Evolutionary conservation across 345 rosid genomes (phyloP), one percentile per base, ranked within the genome.

Genomic region (Moringa oleifera): DNA sequence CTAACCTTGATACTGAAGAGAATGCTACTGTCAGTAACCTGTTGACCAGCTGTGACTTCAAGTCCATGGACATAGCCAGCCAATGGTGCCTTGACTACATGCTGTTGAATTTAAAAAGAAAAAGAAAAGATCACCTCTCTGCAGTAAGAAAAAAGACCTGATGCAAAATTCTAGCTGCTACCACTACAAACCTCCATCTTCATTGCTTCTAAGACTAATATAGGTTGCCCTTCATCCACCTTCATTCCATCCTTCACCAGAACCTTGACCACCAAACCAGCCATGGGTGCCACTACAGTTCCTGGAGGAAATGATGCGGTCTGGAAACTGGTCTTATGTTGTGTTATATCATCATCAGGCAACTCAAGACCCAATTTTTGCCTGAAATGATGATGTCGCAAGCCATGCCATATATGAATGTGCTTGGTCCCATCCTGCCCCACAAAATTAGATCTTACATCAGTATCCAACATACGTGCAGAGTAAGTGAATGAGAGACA

Each of bases 261-360:
- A 72, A 93, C 95, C 81, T 93, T 93, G 56, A 93, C 92, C 25
- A 86, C 95, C 58, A 90, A 80, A 57, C 97, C 97, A 79, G 98
- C 90, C 98, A 93, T 93, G 53, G 98, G 97, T 33, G 97, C 85
- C 57, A 83, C 77, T 54, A 90, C 83, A 31, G 86, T 73, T 49
- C 94, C 92, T 17, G 84, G 89, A 67, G 87, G 82, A 62, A 71
- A 82, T 57, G 80, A 74, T 49, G 80, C 63, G 59, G 77, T 41
- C 71, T 84, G 89, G 6, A 67, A 77, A 78, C 70, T 71, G 53
- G 76, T 73, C 67, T 73, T 85, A 28, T 83, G 90, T 22, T 77
- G 83, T n/a, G 62, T 75, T 67, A 81, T 89, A 59, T 76, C 80
- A 54, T 79, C 88, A 62, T 77, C 81, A 45, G 83, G 78, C 65